Evolutionary conservation across 2,329 filamentous ascomycete genomes (phyloP), one percentile per base, ranked within the genome.

Genomic region (Exserohilum rostratum): DNA sequence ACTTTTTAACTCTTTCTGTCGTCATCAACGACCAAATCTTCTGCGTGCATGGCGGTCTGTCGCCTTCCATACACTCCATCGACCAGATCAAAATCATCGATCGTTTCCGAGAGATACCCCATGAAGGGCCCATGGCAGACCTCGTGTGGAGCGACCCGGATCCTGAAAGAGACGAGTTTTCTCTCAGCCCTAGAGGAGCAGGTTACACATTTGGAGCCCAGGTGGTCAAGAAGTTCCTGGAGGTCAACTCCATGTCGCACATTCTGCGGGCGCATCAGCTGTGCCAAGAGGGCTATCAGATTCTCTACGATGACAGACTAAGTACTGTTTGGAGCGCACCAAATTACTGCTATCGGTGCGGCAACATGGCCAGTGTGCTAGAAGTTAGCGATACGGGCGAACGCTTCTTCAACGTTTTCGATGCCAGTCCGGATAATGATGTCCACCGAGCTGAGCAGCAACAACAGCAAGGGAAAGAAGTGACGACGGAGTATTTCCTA

Each of bases 1-100:
- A 99, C 79, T 99, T 96, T 76, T 83, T 99, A 61, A 98, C 93
- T 6, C 82, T 99, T 53, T 96, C 91, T 68, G 96, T 98, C 57
- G 93, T 99, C 61, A 99, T 99, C 74, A 96, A 98, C 75, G 90
- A 99, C 76, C 91, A 98, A 76, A 99, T 99, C 64, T 99, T 99
- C 76, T 99, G 95, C 76, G 95, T 99, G 6, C 95, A 99, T 76
- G 95, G 95, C 74, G 95, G 88, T 81, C 76, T 77, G 72, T 76
- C 74, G 43, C 77, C 79, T 20, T 90, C 88, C 27, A 98, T 99
- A 73, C 95, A 99, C 78, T 96, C 91, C 39, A 97, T 99, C 73
- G 95, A 99, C 76, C 95, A 99, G 78, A 98, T 99, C 79, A 98
- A 99, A 77, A 96, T 99, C 76, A 98, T 99, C 74, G 95, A 99